Base-by-base conservation (phyloP, 495 filamentous ascomycete genomes). In the Recurvomyces mirabilis region DNA sequence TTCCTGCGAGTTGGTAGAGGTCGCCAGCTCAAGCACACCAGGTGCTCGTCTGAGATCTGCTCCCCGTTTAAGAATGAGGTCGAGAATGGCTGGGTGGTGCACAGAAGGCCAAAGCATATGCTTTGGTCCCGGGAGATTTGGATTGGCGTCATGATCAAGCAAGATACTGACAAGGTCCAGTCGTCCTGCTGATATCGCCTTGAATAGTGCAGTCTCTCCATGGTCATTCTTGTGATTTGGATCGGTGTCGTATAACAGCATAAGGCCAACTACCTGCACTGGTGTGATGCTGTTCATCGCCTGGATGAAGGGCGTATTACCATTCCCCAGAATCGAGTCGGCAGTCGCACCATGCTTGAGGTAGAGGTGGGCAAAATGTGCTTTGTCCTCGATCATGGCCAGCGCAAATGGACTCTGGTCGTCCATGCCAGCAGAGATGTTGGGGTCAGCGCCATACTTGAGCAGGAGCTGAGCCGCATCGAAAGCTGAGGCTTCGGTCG, bases 381-480 rank as follows among this genome's bases (percentile, higher is more conserved):
- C 58, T 20, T 65, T 67, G 44, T 61, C 59, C 28, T 65, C 11
- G 51, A 19, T 37, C 4, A 68, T 55, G 6, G 65, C 52, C 18
- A 59, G 44, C 11, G 57, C 60, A 14, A 73, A 60, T 0, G 72
- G 66, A 3, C 65, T 59, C 26, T 71, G 67, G 6, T 53, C 33
- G 15, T 65, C 60, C 1, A 59, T 47, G 1, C 62, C 66, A 3
- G 65, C 62, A 3, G 55, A 38, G 3, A 65, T 55, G 51, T 72
- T 74, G 7, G 68, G 57, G 46, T 74, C 68, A 1, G 72, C 73
- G 13, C 68, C 66, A 45, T 69, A 68, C 47, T 71, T 66, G 4
- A 75, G 54, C 6, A 77, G 60, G 33, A 71, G 52, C 22, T 56
- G 62, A 2, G 66, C 64, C 6, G 63, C 65, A 19, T 69, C 65